Evolutionary conservation across 257 asterid species (phyloP), one percentile per base, ranked within the genome.

Genomic region (Parsonsia alboflavescens): DNA sequence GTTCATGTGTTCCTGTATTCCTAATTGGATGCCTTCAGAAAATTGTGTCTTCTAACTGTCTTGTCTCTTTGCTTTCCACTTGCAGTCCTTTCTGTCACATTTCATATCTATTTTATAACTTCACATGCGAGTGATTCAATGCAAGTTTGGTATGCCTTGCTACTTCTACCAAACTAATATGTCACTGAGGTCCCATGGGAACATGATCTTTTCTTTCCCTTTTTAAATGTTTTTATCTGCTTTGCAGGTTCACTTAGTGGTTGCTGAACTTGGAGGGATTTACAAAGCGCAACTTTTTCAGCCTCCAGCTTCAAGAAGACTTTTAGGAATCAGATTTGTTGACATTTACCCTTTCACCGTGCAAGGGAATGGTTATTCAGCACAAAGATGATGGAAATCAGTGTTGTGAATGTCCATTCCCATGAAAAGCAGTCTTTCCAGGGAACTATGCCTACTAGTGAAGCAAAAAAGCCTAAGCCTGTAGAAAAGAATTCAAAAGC

Each of bases 311-410:
- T 77, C 28, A 56, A 59, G 71, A 49, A 46, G 73, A 73, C 56
- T 65, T 61, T 74, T 65, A 66, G 80, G 73, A 78, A 74, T 61
- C 74, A 64, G 22, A 52, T 66, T 78, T 76, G 68, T 52, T 5
- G 68, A 65, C 49, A 45, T 48, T 76, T 74, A 70, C 67, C 54
- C 56, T 16, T 62, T 26, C 28, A 48, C 61, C 74, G 49, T 74
- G 2, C 76, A 79, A 81, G 89, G 95, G 89, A 79, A 87, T 88
- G 90, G 65, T 87, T 82, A 77, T 83, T 78, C 78, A 44, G 72
- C 72, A 74, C 52, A 49, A 68, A 76, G 59, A 78, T 68, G 75
- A 89, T 80, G 92, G 91, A 91, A 73, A 82, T 78, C 76, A 77
- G 80, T 50, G 82, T 73, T 68, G 81, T 81, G 83, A 84, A 73